A percentile compares a stretch with the other conserved stretches of the same genome.
phyloP scores from a whole-genome alignment of 2,329 filamentous ascomycete genomes.

The Colletotrichum sp. region DNA sequence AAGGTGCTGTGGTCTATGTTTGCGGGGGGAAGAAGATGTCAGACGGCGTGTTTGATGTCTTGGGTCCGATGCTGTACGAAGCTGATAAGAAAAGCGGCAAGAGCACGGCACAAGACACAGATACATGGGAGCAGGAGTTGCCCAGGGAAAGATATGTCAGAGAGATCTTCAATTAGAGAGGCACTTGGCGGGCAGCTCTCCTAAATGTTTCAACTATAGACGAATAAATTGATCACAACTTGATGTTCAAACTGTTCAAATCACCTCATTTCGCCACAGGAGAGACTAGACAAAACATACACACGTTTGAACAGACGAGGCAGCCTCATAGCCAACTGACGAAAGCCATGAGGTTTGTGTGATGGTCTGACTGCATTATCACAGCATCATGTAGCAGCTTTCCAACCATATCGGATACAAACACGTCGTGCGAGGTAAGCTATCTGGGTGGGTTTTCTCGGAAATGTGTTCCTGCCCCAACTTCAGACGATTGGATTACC shows the following conservation, averaged over 20 bases:
- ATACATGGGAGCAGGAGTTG: neutral
- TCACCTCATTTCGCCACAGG: accelerated
- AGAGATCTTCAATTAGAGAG: neutral
- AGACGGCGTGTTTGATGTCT: neutral
- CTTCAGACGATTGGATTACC: neutral
- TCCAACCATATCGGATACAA: too few relatives aligned
- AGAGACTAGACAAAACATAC: neutral
- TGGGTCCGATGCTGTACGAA: neutral
- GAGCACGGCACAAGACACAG: neutral
- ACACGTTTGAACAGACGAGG: too few relatives aligned
- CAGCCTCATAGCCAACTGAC: too few relatives aligned
- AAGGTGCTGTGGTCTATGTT: neutral
- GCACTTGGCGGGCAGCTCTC: accelerated
- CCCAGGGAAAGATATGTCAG: neutral
- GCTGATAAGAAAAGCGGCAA: neutral
- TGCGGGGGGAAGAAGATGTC: neutral
- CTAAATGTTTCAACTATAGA: neutral
- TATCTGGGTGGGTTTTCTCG: neutral
- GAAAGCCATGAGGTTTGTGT: too few relatives aligned
- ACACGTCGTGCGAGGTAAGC: too few relatives aligned
- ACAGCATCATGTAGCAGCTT: too few relatives aligned
- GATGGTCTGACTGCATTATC: too few relatives aligned
- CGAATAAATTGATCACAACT: neutral
- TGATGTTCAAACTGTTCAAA: neutral
- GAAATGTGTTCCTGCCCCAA: neutral